phyloP scores from a whole-genome alignment of 345 rosid genomes.

The Odontarrhena argentea region DNA sequence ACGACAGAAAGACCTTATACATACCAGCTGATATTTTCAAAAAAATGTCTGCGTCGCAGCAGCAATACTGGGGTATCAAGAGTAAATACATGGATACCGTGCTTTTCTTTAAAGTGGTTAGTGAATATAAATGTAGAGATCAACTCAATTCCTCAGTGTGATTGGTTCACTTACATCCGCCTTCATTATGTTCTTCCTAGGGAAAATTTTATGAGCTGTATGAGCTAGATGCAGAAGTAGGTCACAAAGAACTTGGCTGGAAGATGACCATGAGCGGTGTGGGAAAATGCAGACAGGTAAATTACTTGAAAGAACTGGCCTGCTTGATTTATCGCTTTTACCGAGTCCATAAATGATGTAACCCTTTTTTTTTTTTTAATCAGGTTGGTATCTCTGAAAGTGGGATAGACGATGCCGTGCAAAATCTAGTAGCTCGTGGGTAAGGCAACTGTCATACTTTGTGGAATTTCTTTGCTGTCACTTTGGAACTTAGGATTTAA shows the following conservation, averaged over 20 bases:
- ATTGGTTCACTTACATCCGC: conserved; percentile 26
- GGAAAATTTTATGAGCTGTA: conserved; percentile 96
- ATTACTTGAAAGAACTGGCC: conserved; percentile 16
- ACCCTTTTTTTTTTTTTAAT: conserved; percentile 17
- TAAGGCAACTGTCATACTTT: conserved; percentile 43
- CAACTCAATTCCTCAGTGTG: conserved; percentile 1
- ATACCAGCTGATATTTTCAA: conserved; percentile 71
- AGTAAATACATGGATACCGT: conserved; percentile 86
- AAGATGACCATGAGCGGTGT: conserved; percentile 92
- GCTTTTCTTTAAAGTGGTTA: conserved; percentile 97
- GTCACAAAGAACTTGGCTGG: conserved; percentile 94
- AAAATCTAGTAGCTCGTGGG: conserved; percentile 92
- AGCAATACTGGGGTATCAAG: conserved; percentile 88
- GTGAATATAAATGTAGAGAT: conserved; percentile 37
- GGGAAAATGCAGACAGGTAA: conserved; percentile 96
- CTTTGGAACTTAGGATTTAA: conserved; percentile 2
- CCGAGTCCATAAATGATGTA: conserved; percentile 2
- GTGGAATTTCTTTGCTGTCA: background rate
- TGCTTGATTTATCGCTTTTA: conserved; percentile 11
- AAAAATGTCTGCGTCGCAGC: conserved; percentile 91
- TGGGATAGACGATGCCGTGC: conserved; percentile 90
- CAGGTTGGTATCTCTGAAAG: conserved; percentile 89
- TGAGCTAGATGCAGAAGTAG: conserved; percentile 95
- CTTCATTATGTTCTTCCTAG: conserved; percentile 45
- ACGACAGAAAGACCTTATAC: conserved; percentile 72